Evolutionary conservation across 73 alveolate genomes (phyloP).

Genomic region (Tetrahymena borealis): DNA sequence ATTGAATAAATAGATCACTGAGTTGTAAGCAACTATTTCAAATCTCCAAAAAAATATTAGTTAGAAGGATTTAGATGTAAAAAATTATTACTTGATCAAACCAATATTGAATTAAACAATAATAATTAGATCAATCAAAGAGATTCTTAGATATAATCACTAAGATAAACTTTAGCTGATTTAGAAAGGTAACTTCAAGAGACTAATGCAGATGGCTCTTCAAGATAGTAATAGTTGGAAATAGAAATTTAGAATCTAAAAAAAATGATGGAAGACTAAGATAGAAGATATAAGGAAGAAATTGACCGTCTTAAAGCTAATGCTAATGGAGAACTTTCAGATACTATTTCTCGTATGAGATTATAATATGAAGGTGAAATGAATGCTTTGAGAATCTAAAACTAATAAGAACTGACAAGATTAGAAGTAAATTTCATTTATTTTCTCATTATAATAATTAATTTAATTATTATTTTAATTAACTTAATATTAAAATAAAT

Average conservation of each 20-base stretch:
- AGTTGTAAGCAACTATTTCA: not conserved
- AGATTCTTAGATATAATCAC: slow-evolving; percentile 3
- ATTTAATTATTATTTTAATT: not conserved
- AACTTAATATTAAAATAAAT: not conserved
- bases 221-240: not conserved
- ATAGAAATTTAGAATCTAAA: not conserved
- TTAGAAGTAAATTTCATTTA: not conserved
- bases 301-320: not conserved
- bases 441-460: not conserved
- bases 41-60: not conserved
- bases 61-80: slow-evolving; percentile 4
- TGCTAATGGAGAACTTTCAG: not conserved
- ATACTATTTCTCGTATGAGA: not conserved
- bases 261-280: not conserved
- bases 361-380: not conserved
- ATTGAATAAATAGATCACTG: slow-evolving; percentile 5
- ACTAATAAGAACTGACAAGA: not conserved
- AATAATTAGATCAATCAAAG: not conserved
- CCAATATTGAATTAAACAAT: not conserved
- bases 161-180: not conserved
- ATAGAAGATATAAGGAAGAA: not conserved
- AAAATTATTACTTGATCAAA: not conserved
- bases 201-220: slow-evolving; percentile 1
- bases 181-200: slow-evolving; percentile 1
- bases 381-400: not conserved